Base-by-base conservation (phyloP, 768 basidiomycete species). In the Tulasnella sp. region DNA sequence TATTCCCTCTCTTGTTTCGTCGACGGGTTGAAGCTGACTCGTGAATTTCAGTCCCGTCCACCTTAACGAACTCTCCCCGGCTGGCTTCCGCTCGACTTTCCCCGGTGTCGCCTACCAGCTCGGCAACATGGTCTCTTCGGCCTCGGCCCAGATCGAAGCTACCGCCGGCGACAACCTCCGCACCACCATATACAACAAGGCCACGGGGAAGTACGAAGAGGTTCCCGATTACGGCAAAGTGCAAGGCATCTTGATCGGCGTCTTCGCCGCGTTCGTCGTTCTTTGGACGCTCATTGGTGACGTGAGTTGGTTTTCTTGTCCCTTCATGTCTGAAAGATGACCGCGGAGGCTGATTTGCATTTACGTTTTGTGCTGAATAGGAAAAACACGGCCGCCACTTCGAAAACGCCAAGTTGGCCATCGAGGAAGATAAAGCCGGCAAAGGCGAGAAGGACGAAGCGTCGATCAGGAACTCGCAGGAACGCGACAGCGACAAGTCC, bases 11-110 rank as follows among this genome's bases (percentile, higher is more conserved):
- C n/a, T 15, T 71, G 39, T n/a, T 39, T n/a, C 40, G 29, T 10
- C 40, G 29, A 67, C 35, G 39, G 39, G 40, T 10, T 40, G 10
- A 40, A 40, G 4, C 4, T 40, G 40, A 70, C 57, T 71, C 46
- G 46, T 57, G 81, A 15, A 13, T n/a, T n/a, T 86, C 87, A 88
- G 90, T 83, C 94, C 94, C 1, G 92, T 95, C 81, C 92, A 91
- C 83, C 86, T 96, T 29, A 87, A 90, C 16, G 95, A 97, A 84
- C 87, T 95, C 85, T 92, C 92, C 0, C 95, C 95, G 2, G 92
- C 93, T 5, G 94, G 93, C 0, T 96, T 95, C 87, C 88, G 95
- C 77, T 93, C 94, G 4, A 92, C 92, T 6, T 69, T 78, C 74
- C 74, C 74, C 26, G 74, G 74, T 16, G 74, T 75, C 39, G 74